These are phyloP conservation scores for Chlamydomonas sphaeroides DNA, from an alignment of 139 green algal genomes.

Conservation along the genomic window DNA sequence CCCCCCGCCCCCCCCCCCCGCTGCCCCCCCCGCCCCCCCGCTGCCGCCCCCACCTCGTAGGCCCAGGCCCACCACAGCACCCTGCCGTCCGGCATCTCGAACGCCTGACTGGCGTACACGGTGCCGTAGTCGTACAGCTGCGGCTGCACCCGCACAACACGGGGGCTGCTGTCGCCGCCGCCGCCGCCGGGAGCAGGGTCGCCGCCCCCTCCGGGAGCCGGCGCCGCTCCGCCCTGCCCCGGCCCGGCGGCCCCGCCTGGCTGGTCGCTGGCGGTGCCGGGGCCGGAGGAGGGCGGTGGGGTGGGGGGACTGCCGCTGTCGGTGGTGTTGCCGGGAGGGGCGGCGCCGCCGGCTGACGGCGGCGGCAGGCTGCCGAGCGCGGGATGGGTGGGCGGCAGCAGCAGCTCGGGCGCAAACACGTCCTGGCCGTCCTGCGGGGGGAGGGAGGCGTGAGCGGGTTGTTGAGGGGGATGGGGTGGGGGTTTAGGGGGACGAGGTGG, in stretches of 20 bases:
- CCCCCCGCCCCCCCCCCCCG: neutral
- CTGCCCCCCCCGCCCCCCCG: no score
- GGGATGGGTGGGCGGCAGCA: neutral
- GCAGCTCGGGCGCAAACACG: constrained; percentile 18
- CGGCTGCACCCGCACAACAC: neutral
- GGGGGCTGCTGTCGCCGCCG: neutral
- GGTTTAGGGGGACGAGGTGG: no score
- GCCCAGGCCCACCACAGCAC: constrained; percentile 54
- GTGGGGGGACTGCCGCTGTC: no score
- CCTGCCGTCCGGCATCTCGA: constrained; percentile 34
- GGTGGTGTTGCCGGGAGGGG: neutral
- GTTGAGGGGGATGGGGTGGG: neutral
- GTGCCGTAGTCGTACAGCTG: constrained; percentile 50
- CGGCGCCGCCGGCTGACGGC: neutral
- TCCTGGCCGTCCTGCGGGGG: neutral
- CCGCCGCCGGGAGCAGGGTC: neutral
- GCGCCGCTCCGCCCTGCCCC: neutral
- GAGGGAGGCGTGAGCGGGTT: no score
- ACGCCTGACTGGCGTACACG: constrained; percentile 57
- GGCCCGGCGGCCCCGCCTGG: neutral
- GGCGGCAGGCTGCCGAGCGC: neutral
- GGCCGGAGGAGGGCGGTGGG: no score
- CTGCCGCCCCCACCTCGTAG: constrained; percentile 46
- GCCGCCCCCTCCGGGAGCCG: neutral
- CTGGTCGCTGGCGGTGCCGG: no score